Evolutionary conservation across 345 rosid genomes (phyloP).

Genomic region (Erysimum cheiranthoides): DNA sequence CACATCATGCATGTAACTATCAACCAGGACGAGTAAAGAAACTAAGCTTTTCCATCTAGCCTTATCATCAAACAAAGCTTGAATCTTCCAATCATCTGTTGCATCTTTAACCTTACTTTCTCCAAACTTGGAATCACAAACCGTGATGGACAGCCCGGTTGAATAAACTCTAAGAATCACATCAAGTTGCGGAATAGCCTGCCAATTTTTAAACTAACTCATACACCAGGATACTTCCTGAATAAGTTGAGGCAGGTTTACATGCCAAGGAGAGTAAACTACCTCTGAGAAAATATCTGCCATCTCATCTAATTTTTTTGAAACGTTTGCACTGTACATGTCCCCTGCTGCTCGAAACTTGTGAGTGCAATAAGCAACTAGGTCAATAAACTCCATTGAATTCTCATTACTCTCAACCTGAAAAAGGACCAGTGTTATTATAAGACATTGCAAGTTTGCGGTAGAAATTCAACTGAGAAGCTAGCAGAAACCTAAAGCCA

Average conservation of each 20-base stretch:
- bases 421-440: conserved; percentile 19
- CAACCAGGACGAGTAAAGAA: conserved; percentile 52
- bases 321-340: conserved; percentile 55
- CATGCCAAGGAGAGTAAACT: conserved; percentile 35
- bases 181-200: conserved; percentile 61
- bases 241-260: conserved; percentile 25
- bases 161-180: conserved; percentile 76
- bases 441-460: background rate
- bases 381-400: conserved; percentile 60
- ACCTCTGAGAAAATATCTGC: conserved; percentile 63
- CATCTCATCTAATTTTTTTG: conserved; percentile 54
- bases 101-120: conserved; percentile 45
- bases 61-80: conserved; percentile 53
- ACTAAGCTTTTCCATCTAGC: conserved; percentile 52
- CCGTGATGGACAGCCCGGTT: conserved; percentile 55
- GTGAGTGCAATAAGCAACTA: conserved; percentile 73
- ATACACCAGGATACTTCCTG: conserved; percentile 37
- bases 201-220: conserved; percentile 46
- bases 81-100: conserved; percentile 50
- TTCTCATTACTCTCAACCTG: conserved; percentile 59
- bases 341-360: conserved; percentile 60
- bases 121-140: conserved; percentile 44
- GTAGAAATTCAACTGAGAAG: conserved; percentile 20
- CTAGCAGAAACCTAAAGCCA: conserved; percentile 32
- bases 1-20: conserved; percentile 52